A percentile compares a stretch with the other conserved stretches of the same genome.
phyloP scores from a whole-genome alignment of 495 filamentous ascomycete genomes.

The Penicillium manginii region DNA sequence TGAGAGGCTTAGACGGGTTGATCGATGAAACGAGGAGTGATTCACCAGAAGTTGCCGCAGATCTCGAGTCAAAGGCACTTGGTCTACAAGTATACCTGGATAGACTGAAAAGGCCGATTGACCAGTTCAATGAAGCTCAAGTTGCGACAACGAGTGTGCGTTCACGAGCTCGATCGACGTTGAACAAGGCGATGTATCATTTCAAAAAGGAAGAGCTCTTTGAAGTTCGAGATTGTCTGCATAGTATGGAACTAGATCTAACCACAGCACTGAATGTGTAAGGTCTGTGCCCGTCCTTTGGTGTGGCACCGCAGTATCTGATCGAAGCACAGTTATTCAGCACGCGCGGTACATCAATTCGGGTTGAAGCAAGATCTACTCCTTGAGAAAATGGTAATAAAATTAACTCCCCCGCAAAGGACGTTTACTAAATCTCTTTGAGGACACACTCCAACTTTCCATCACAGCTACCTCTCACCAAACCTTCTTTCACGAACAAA shows the following conservation, averaged over 20 bases:
- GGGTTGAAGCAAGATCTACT: slow-evolving; percentile 5
- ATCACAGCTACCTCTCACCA: slow-evolving; percentile 6
- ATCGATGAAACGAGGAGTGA: slow-evolving; percentile 5
- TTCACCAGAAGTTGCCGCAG: slow-evolving; percentile 4
- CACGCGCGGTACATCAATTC: slow-evolving; percentile 1
- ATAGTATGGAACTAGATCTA: slow-evolving; percentile 11
- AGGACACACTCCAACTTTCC: slow-evolving; percentile 15
- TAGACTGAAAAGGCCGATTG: slow-evolving; percentile 6
- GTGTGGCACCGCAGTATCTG: background rate
- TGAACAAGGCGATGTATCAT: slow-evolving; percentile 4
- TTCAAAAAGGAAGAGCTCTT: slow-evolving; percentile 14
- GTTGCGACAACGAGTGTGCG: background rate
- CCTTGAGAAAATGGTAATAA: slow-evolving; percentile 3
- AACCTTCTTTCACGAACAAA: slow-evolving; percentile 6
- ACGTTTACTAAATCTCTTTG: background rate
- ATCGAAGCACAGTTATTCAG: slow-evolving; percentile 3
- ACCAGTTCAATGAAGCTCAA: background rate
- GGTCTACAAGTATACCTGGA: slow-evolving; percentile 4
- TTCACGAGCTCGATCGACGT: background rate
- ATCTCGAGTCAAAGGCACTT: slow-evolving; percentile 11
- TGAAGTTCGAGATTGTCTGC: slow-evolving; percentile 13
- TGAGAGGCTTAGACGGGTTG: slow-evolving; percentile 5
- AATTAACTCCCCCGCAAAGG: background rate
- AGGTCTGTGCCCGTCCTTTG: background rate
- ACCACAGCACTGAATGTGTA: slow-evolving; percentile 6